phyloP scores from a whole-genome alignment of 202 grass and related monocot species.

The Eragrostis tef region DNA sequence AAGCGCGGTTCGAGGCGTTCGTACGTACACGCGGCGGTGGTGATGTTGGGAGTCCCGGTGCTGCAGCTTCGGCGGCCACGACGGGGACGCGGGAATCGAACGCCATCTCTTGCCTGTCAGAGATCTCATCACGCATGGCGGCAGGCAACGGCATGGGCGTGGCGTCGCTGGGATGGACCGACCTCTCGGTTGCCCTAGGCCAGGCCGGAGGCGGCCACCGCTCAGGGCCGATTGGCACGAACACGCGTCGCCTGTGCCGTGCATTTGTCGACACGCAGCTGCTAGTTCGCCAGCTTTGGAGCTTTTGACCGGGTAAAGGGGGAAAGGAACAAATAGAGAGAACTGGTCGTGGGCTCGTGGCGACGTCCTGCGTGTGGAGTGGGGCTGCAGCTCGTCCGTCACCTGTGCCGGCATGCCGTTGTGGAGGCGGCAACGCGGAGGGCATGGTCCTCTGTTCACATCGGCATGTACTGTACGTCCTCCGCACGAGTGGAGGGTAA shows the following conservation, averaged over 20 bases:
- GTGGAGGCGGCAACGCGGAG: not conserved
- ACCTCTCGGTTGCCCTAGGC: not conserved
- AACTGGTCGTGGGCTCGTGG: not conserved
- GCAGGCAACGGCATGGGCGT: not conserved
- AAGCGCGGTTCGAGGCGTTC: not conserved
- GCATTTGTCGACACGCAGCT: conserved; percentile 8
- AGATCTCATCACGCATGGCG: not conserved
- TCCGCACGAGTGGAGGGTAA: not conserved
- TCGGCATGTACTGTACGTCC: not conserved
- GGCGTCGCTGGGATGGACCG: not conserved
- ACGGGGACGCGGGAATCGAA: conserved; percentile 40
- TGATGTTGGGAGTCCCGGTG: not conserved
- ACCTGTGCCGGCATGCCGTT: not conserved
- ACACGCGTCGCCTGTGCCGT: conserved; percentile 29
- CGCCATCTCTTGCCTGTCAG: conserved; percentile 25
- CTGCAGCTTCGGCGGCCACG: not conserved
- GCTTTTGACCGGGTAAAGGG: conserved; percentile 40
- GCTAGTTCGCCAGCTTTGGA: conserved; percentile 9
- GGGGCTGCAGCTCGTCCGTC: not conserved
- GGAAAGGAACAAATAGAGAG: not conserved
- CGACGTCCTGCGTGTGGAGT: not conserved
- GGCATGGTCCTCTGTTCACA: not conserved
- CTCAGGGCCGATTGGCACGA: not conserved
- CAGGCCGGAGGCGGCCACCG: conserved; percentile 11
- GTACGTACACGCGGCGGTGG: conserved; percentile 27